Percentiles rank a stretch among this genome's conserved stretches.
Conservation (phyloP, 2,329 filamentous ascomycete genomes). For the Calonectria naviculata region DNA sequence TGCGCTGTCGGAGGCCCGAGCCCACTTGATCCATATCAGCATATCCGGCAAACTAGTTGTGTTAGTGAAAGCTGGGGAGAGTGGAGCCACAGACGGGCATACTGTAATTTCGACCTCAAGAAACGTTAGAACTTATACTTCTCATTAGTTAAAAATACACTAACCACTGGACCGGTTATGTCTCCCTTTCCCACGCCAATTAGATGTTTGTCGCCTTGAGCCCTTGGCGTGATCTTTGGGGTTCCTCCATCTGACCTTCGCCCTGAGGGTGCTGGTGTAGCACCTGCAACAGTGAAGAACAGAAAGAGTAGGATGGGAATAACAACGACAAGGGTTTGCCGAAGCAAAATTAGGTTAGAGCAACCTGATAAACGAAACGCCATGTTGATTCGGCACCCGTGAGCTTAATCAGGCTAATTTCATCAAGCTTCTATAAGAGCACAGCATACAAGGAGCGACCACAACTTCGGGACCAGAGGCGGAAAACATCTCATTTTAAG, state of each 20-base stretch:
- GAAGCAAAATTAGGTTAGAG: background rate
- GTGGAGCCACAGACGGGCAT: background rate
- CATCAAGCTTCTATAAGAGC: background rate
- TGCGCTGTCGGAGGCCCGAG: constrained; percentile 84
- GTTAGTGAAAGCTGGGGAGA: constrained; percentile 71
- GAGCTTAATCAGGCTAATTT: background rate
- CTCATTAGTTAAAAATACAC: background rate
- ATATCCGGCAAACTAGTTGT: constrained; percentile 51
- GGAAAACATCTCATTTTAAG: background rate
- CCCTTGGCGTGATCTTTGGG: background rate
- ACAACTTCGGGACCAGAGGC: background rate
- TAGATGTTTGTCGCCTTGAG: constrained; percentile 54
- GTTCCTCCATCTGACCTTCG: background rate
- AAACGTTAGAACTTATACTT: background rate
- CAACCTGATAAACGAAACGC: background rate
- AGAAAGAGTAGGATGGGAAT: background rate
- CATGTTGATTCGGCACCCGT: background rate
- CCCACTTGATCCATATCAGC: constrained; percentile 87
- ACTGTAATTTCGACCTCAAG: constrained; percentile 76
- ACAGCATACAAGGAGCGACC: background rate
- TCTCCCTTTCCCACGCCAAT: constrained; percentile 68
- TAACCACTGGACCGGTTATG: constrained; percentile 79
- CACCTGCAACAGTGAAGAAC: background rate
- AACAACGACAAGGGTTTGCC: background rate
- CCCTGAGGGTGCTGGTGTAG: background rate